Evolutionary conservation across 352 stramenopile species (phyloP), one percentile per base, ranked within the genome.

Genomic region (Phytophthora europaea): DNA sequence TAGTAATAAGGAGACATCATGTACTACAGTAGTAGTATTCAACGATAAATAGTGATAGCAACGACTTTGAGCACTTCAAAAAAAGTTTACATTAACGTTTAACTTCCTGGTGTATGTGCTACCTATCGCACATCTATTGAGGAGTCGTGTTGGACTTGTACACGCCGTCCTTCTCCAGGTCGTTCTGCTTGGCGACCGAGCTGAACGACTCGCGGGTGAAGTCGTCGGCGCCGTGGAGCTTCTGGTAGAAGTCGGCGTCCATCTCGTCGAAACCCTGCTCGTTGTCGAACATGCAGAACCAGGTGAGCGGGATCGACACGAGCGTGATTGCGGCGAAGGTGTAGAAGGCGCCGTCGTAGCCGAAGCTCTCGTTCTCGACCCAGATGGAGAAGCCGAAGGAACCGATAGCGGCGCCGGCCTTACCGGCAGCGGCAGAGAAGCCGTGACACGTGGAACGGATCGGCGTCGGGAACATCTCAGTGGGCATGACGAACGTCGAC

Each of bases 401-500:
- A 12, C 78, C 82, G 28, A 94, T 75, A 4, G 89, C 82, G 2
- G 94, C 93, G n/a, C 94, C 93, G 4, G 89, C 70, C 69, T 98
- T 98, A 50, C 93, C 94, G 56, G 75, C 73, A 3, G 91, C 89
- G 13, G 94, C 94, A 10, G 91, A 97, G 65, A 98, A 89, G 15
- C 93, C 93, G 76, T 98, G 91, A 67, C 90, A 96, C 38, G 89
- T 90, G 23, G 87, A 94, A 16, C 93, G 84, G 69, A 97, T 93
- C 51, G 94, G 82, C 8, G 93, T 98, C 7, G 83, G 83, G 66
- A 84, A 89, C 61, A 98, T 93, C 76, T 98, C 94, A 0, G 93
- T 92, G 0, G 93, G 92, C 78, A 98, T 86, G 18, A 98, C 86
- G 76, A 97, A 97, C 6, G 90, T 97, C 31, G 91, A 93, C 58